Base-by-base conservation (phyloP, 1,284 basidiomycete species). In the Ceratobasidium sp. region DNA sequence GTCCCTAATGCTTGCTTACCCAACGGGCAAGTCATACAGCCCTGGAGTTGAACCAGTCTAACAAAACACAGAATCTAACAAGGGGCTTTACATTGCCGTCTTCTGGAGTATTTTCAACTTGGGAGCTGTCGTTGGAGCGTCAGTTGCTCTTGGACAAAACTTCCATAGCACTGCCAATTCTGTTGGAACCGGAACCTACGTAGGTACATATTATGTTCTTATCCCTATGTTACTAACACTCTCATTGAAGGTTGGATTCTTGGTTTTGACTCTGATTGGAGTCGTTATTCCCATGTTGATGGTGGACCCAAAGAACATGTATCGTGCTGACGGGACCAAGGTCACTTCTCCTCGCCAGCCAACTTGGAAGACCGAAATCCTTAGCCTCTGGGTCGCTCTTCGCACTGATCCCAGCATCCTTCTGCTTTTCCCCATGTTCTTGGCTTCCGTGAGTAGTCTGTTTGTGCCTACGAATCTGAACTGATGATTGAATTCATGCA, bases 1-100 rank as follows among this genome's bases (percentile, higher is more conserved):
- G 20, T 87, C 87, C 4, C 80, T 94, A 71, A 94, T 94, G 88
- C 81, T 95, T 75, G 84, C 90, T 0, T 95, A 94, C 77, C 89
- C 91, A 0, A 92, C 78, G 5, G 79, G 68, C 73, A 70, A 56
- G 73, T 27, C 15, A 56, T 29, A 2, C 27, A 17, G 20, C 12
- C 15, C 35, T 68, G 29, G 68, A 42, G 17, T 17, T 52, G n/a
- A 3, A 3, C 10, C 17, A n/a, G n/a, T n/a, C n/a, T n/a, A n/a
- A n/a, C n/a, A n/a, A n/a, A n/a, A n/a, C 5, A 17, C 87, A 43
- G 88, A 90, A 76, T 75, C 79, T 73, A 84, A 92, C 76, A 96
- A 95, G 77, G 93, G 93, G 15, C 81, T 80, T 67, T 91, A 84
- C 77, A 93, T 95, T 72, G 87, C 86, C 22, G 82, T 90, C 52